phyloP scores from a whole-genome alignment of 768 basidiomycete genomes.

The Mrakia hoshinonis region DNA sequence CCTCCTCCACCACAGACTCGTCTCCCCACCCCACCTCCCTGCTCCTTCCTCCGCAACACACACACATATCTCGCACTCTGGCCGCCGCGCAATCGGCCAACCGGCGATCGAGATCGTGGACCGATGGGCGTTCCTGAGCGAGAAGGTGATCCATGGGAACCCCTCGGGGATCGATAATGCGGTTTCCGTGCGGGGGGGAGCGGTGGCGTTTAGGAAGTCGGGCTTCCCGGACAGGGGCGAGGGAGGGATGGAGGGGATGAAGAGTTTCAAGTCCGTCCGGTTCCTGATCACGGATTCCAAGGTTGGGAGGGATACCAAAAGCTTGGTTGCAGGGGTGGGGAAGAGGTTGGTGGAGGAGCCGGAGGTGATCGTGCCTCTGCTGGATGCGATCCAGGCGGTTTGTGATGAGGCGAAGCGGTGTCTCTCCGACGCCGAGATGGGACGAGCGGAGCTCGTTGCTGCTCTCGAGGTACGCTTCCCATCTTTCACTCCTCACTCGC shows the following conservation, averaged over 20 bases:
- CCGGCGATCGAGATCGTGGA: slow-evolving; percentile 70
- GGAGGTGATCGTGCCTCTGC: slow-evolving; percentile 65
- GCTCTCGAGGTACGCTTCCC: slow-evolving; percentile 57
- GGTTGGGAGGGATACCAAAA: slow-evolving; percentile 87
- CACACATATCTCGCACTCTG: slow-evolving; percentile 60
- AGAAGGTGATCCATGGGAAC: slow-evolving; percentile 94
- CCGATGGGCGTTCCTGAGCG: slow-evolving; percentile 83
- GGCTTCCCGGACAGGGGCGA: slow-evolving; percentile 56
- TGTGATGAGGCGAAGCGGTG: slow-evolving; percentile 69
- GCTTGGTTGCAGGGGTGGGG: slow-evolving; percentile 80
- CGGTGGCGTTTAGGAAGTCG: slow-evolving; percentile 75
- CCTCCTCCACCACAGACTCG: slow-evolving; percentile 63
- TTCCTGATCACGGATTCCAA: slow-evolving; percentile 90
- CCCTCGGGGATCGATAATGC: slow-evolving; percentile 97
- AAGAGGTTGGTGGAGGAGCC: slow-evolving; percentile 59
- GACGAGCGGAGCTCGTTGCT: slow-evolving; percentile 56
- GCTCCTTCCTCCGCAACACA: slow-evolving; percentile 64
- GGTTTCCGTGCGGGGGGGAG: slow-evolving; percentile 84
- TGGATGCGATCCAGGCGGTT: slow-evolving; percentile 73
- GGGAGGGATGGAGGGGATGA: slow-evolving; percentile 75
- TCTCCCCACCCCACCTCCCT: slow-evolving; percentile 41
- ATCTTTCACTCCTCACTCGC: neutral
- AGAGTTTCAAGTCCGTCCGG: slow-evolving; percentile 80
- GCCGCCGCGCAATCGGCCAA: slow-evolving; percentile 44
- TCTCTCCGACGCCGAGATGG: slow-evolving; percentile 63